phyloP scores from a whole-genome alignment of 768 basidiomycete genomes.

The Agaricus subrufescens region DNA sequence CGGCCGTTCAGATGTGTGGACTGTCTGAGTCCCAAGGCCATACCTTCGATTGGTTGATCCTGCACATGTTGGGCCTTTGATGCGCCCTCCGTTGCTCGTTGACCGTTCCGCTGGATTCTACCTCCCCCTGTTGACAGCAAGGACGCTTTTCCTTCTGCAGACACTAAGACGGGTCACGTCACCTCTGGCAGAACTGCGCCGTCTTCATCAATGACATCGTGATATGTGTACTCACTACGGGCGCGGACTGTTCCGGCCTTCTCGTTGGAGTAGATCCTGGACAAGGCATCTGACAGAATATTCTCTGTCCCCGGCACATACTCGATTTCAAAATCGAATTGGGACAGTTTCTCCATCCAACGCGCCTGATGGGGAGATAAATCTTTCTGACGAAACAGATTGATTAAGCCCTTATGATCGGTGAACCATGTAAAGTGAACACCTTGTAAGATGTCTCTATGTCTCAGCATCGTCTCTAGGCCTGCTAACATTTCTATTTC shows the following conservation, averaged over 20 bases:
- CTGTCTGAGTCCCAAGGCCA: too few relatives aligned
- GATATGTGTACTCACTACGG: constrained; percentile 15
- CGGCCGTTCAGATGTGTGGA: too few relatives aligned
- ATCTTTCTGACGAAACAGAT: constrained; percentile 25
- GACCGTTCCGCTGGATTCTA: too few relatives aligned
- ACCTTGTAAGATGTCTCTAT: constrained; percentile 25
- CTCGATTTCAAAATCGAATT: constrained; percentile 16
- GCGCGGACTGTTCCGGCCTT: constrained; percentile 13
- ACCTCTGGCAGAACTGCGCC: background rate
- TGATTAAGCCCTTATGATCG: constrained; percentile 23
- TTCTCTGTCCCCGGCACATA: constrained; percentile 25
- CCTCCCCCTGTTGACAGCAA: background rate
- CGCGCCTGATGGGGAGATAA: constrained; percentile 28
- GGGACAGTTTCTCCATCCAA: constrained; percentile 28
- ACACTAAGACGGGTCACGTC: constrained; percentile 8
- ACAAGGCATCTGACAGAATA: constrained; percentile 25
- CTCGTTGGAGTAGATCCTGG: constrained; percentile 19
- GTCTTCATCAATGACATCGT: constrained; percentile 16
- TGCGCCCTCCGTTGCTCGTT: too few relatives aligned
- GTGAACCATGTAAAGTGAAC: constrained; percentile 23
- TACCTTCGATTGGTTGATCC: too few relatives aligned
- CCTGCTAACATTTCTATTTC: constrained; percentile 34
- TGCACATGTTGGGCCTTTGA: too few relatives aligned
- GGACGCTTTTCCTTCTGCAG: background rate
- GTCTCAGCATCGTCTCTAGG: constrained; percentile 26